A percentile compares a stretch with the other conserved stretches of the same genome.
Conservation (phyloP, 306 rosid genomes). For the Malus orientalis region DNA sequence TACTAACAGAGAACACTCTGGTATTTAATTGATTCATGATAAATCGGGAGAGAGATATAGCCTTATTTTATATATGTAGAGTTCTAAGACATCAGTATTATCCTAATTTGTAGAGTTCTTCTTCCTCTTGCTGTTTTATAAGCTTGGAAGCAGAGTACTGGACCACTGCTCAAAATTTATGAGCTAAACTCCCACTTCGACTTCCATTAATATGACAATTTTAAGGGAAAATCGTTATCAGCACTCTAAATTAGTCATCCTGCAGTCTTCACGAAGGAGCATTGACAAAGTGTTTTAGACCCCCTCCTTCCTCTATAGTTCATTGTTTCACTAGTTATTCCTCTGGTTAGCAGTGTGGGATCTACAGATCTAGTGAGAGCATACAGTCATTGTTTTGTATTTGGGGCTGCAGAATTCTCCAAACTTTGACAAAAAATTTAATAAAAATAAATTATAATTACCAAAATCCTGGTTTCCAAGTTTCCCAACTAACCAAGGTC, state of each 20-base stretch:
- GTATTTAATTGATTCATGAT: conserved; percentile 14
- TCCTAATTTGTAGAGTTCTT: conserved; percentile 16
- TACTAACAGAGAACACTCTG: conserved; percentile 6
- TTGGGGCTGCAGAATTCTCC: not conserved
- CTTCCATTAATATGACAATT: not conserved
- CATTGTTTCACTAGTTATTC: not conserved
- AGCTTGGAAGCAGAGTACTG: not conserved
- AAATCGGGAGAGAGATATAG: not conserved
- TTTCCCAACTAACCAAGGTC: not conserved
- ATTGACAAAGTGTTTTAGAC: not conserved
- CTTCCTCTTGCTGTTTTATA: not conserved
- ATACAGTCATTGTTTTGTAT: not conserved
- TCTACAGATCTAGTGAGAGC: not conserved
- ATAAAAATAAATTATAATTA: not conserved
- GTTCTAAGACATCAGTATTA: conserved; percentile 4
- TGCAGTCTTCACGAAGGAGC: too few species aligned
- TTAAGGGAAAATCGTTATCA: too few species aligned
- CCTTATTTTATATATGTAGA: conserved; percentile 21
- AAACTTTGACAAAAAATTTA: not conserved
- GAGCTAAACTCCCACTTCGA: not conserved
- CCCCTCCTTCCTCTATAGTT: not conserved
- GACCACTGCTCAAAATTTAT: not conserved
- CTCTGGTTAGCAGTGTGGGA: not conserved
- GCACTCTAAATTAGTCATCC: not conserved
- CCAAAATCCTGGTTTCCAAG: not conserved